Conservation (phyloP, 2,329 filamentous ascomycete genomes). For the Gnomoniopsis sp. region DNA sequence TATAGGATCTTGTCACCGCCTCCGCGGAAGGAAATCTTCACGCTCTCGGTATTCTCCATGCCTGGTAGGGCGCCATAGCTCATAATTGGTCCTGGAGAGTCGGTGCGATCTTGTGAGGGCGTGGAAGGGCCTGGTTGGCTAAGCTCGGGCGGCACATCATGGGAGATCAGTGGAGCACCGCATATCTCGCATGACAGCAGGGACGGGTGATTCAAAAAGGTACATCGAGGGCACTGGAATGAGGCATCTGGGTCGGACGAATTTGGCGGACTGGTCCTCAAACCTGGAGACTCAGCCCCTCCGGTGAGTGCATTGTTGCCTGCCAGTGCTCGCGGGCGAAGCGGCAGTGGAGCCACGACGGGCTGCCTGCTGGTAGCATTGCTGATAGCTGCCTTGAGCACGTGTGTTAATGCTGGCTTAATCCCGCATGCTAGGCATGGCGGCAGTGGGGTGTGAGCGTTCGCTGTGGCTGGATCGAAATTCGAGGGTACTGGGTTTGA, state of each 20-base stretch:
- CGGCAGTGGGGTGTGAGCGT: constrained; percentile 72
- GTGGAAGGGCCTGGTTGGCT: constrained; percentile 36
- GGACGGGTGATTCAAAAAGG: constrained; percentile 89
- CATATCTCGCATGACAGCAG: constrained; percentile 87
- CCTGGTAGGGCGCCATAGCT: constrained; percentile 34
- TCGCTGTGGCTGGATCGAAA: constrained; percentile 83
- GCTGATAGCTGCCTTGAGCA: constrained; percentile 83
- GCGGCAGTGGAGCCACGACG: constrained; percentile 26
- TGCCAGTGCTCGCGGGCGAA: constrained; percentile 24
- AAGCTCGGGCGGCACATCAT: constrained; percentile 38
- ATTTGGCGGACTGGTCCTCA: constrained; percentile 13
- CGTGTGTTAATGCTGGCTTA: constrained; percentile 76
- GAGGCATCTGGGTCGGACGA: constrained; percentile 34
- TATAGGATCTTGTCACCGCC: constrained; percentile 89
- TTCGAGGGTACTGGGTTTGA: constrained; percentile 91
- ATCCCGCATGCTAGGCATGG: constrained; percentile 93
- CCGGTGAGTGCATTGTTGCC: constrained; percentile 14
- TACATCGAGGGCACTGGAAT: constrained; percentile 80
- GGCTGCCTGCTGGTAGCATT: constrained; percentile 60
- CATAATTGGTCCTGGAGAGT: constrained; percentile 76
- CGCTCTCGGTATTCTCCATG: constrained; percentile 63
- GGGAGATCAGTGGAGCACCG: constrained; percentile 67
- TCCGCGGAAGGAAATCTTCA: constrained; percentile 88
- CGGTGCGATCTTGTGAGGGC: constrained; percentile 41
- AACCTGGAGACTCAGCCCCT: constrained; percentile 10